phyloP scores from a whole-genome alignment of 129 eudicot species.

The Deinandra increscens region DNA sequence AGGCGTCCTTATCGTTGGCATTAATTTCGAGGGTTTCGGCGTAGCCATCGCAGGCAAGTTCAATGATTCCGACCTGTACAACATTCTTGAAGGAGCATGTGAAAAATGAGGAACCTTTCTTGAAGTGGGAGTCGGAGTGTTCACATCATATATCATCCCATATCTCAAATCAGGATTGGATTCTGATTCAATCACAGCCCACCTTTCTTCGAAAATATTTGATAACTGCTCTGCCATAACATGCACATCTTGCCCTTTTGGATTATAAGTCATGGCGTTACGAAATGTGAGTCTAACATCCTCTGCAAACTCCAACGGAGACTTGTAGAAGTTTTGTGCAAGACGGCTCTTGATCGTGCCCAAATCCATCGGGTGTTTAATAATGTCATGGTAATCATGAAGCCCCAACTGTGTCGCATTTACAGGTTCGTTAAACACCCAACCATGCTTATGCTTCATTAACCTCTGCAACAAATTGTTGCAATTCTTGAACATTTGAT shows the following conservation, averaged over 20 bases:
- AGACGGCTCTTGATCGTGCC: constrained; percentile 78
- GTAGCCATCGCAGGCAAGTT: constrained; percentile 37
- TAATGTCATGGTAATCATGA: constrained; percentile 77
- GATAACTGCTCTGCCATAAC: constrained; percentile 71
- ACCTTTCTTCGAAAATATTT: constrained; percentile 65
- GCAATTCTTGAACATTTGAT: constrained; percentile 57
- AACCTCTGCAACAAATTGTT: constrained; percentile 65
- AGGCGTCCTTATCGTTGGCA: constrained; percentile 58
- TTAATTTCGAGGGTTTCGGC: constrained; percentile 33
- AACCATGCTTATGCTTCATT: constrained; percentile 86
- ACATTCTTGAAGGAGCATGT: constrained; percentile 40
- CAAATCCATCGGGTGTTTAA: constrained; percentile 91
- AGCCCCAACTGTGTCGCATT: constrained; percentile 63
- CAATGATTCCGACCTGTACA: constrained; percentile 56
- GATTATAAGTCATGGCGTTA: constrained; percentile 93
- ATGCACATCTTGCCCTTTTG: constrained; percentile 89
- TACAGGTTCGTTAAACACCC: constrained; percentile 95
- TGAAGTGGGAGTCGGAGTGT: constrained; percentile 63
- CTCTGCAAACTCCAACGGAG: constrained; percentile 79
- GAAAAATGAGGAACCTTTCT: constrained; percentile 48
- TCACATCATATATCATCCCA: constrained; percentile 52
- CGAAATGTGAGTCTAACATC: constrained; percentile 87
- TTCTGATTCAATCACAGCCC: constrained; percentile 69
- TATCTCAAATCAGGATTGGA: constrained; percentile 53
- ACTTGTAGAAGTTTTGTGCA: constrained; percentile 69